phyloP scores from a whole-genome alignment of 768 basidiomycete species.

The Tricholoma furcatifolium region DNA sequence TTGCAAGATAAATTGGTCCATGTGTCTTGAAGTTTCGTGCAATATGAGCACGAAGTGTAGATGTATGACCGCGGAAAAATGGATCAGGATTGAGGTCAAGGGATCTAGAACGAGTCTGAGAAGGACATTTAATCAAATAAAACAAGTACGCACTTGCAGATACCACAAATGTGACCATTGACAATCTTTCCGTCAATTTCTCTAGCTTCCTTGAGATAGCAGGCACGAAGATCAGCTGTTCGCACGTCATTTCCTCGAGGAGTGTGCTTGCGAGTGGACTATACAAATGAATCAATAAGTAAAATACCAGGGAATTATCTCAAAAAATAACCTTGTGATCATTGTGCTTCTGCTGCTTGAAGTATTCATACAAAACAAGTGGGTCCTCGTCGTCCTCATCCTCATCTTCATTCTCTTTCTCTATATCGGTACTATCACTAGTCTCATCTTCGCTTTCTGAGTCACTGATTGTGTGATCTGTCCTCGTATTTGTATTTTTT shows the following conservation, averaged over 20 bases:
- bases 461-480: too few species aligned
- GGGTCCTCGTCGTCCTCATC: too few species aligned
- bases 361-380: too few species aligned
- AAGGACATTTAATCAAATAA: not conserved
- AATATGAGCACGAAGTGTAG: constrained; percentile 7
- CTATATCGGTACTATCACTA: too few species aligned
- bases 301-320: too few species aligned
- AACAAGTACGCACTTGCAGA: constrained; percentile 2
- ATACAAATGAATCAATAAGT: not conserved
- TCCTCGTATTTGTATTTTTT: too few species aligned
- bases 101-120: not conserved
- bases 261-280: constrained; percentile 3
- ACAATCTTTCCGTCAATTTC: constrained; percentile 1
- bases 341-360: too few species aligned
- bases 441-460: too few species aligned
- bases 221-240: constrained; percentile 6
- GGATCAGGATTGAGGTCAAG: not conserved
- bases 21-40: not conserved
- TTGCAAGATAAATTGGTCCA: not conserved
- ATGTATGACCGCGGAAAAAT: constrained; percentile 3
- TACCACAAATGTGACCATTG: constrained; percentile 3
- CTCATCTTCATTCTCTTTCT: too few species aligned
- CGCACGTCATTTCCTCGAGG: constrained; percentile 6
- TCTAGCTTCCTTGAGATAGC: not conserved
- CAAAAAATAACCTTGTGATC: too few species aligned